Evolutionary conservation across 257 asterid species (phyloP).

Genomic region (Solanum dulcamara): DNA sequence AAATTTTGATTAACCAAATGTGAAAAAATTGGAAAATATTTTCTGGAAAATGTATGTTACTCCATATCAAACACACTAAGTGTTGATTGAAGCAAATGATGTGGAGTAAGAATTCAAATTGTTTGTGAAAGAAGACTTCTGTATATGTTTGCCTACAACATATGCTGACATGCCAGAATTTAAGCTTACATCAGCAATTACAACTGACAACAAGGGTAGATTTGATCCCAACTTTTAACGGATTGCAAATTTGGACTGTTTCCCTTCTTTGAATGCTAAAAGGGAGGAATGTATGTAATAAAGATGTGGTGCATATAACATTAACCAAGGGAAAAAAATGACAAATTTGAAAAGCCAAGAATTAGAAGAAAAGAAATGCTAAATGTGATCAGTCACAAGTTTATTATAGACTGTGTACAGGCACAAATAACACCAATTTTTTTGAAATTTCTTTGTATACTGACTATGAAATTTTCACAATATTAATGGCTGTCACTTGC

Average conservation of each 20-base stretch:
- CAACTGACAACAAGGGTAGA: not conserved
- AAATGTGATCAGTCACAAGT: not conserved
- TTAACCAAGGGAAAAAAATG: not conserved
- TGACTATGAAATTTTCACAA: not conserved
- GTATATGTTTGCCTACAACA: no score
- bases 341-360: not conserved
- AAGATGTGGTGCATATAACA: not conserved
- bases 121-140: no score
- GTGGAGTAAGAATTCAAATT: no score
- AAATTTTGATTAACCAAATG: not conserved
- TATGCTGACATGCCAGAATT: no score
- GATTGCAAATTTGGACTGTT: not conserved
- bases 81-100: no score
- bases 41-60: no score
- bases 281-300: not conserved
- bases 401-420: not conserved
- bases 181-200: no score
- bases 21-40: no score
- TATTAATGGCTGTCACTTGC: no score
- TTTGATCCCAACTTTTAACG: not conserved
- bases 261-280: not conserved
- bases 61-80: no score
- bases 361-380: not conserved
- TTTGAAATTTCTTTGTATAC: not conserved
- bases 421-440: not conserved